Base-by-base conservation (phyloP, 495 filamentous ascomycete genomes). In the Hypoxylon lienhwacheense region DNA sequence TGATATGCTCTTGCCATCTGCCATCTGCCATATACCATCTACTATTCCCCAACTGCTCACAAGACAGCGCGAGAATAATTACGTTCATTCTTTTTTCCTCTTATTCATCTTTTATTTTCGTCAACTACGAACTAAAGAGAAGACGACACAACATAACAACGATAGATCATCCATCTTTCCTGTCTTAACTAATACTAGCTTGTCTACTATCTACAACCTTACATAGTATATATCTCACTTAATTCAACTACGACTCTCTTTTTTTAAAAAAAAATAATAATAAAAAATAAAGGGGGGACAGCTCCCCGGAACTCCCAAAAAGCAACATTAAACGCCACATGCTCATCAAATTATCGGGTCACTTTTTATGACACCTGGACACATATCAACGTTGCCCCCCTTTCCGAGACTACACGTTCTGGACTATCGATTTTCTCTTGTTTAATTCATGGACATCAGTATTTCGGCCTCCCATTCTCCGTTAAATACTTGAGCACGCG, bases 391-490 rank as follows among this genome's bases (percentile, higher is more conserved):
- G 21, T 47, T 33, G 28, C 40, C 40, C 41, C 36, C 41, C 40
- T 11, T 41, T 63, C 47, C 39, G 54, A 63, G 53, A 65, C 63
- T 40, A 35, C 42, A 12, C 42, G 24, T 39, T 4, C 25, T 63
- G 20, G 43, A 63, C 59, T 63, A 59, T 65, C 54, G 63, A 58
- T 53, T 42, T 39, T 24, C 15, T 53, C 49, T 33, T 46, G 28
- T 59, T 47, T 46, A 32, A 42, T 55, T 44, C 36, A 32, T 40
- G 20, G 48, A 34, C 26, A 61, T 63, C 40, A 45, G 34, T 45
- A 50, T 59, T 60, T 55, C 56, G 45, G 56, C 16, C 22, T 35
- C 37, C 16, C 26, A 20, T 36, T 58, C 45, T 49, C 53, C 40
- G 51, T 25, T 47, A 50, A 52, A 55, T 53, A 53, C 16, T 53